These are phyloP conservation scores for Emmonsiellopsis sp. DNA, from an alignment of 2,329 filamentous ascomycete species.

Conservation along the genomic window DNA sequence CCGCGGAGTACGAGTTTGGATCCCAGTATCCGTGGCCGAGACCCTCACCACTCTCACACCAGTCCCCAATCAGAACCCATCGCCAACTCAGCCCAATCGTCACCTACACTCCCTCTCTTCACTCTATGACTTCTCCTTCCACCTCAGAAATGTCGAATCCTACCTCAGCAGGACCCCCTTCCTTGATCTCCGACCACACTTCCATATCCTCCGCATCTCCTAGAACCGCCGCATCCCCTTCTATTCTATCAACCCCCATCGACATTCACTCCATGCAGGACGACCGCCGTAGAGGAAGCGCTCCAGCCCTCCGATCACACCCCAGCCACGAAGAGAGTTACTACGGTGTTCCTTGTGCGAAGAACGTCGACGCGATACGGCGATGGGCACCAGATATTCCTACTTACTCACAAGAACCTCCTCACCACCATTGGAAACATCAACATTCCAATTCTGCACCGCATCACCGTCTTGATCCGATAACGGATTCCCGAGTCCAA, in stretches of 20 bases:
- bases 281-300: slow-evolving; percentile 24
- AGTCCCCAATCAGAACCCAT: slow-evolving; percentile 12
- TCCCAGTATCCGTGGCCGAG: neutral
- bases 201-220: slow-evolving; percentile 56
- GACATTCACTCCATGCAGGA: slow-evolving; percentile 33
- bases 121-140: slow-evolving; percentile 54
- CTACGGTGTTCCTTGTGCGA: neutral
- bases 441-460: slow-evolving; percentile 8
- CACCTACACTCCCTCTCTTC: slow-evolving; percentile 25
- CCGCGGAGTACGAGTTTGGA: slow-evolving; percentile 1
- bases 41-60: neutral
- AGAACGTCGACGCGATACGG: neutral
- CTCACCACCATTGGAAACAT: slow-evolving; percentile 1
- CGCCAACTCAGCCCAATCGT: slow-evolving; percentile 30
- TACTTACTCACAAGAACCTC: neutral
- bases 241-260: slow-evolving; percentile 30
- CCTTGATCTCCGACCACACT: slow-evolving; percentile 60
- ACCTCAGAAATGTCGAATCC: slow-evolving; percentile 53
- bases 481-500: slow-evolving; percentile 18
- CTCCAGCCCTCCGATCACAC: slow-evolving; percentile 15
- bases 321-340: slow-evolving; percentile 1
- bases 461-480: slow-evolving; percentile 6
- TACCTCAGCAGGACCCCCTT: slow-evolving; percentile 53
- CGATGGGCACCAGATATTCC: neutral
- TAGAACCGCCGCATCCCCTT: slow-evolving; percentile 32